phyloP scores from a whole-genome alignment of 2,329 filamentous ascomycete species.

The Diplodia sapinea region DNA sequence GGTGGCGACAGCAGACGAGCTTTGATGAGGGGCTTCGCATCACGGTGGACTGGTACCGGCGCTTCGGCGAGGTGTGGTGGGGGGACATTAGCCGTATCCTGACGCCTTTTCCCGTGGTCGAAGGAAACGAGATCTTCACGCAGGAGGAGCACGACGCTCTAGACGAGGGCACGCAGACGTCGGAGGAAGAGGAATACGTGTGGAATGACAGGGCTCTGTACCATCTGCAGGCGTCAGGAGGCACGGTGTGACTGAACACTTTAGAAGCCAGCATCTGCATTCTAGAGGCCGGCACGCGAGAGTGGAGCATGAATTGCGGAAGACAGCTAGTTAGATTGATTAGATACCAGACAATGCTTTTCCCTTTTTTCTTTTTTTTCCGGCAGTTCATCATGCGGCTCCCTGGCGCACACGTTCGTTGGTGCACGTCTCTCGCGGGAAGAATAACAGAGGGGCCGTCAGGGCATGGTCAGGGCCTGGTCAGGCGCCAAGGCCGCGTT shows the following conservation, averaged over 20 bases:
- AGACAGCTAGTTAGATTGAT: conserved; percentile 16
- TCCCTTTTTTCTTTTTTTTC: no score
- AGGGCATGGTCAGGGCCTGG: not conserved
- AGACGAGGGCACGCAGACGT: conserved; percentile 27
- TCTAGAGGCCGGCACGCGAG: conserved; percentile 13
- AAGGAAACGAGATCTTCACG: conserved; percentile 49
- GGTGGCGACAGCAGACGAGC: conserved; percentile 45
- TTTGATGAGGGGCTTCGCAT: conserved; percentile 46
- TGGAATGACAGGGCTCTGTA: conserved; percentile 41
- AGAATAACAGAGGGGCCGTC: not conserved
- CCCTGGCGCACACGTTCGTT: not conserved
- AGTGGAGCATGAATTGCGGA: conserved; percentile 1
- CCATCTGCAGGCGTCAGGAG: conserved; percentile 35
- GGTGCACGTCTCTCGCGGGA: not conserved
- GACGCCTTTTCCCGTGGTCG: conserved; percentile 48
- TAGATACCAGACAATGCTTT: conserved; percentile 11
- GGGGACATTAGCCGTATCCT: conserved; percentile 48
- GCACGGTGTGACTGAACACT: conserved; percentile 29
- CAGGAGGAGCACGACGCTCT: conserved; percentile 49
- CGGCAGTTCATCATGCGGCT: not conserved
- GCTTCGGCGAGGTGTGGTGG: conserved; percentile 50
- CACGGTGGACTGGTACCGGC: conserved; percentile 49
- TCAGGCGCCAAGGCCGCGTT: conserved; percentile 20
- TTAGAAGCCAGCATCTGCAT: not conserved
- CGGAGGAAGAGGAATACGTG: conserved; percentile 34